Evolutionary conservation across 768 basidiomycete genomes (phyloP).

Genomic region (Suillus placidus): DNA sequence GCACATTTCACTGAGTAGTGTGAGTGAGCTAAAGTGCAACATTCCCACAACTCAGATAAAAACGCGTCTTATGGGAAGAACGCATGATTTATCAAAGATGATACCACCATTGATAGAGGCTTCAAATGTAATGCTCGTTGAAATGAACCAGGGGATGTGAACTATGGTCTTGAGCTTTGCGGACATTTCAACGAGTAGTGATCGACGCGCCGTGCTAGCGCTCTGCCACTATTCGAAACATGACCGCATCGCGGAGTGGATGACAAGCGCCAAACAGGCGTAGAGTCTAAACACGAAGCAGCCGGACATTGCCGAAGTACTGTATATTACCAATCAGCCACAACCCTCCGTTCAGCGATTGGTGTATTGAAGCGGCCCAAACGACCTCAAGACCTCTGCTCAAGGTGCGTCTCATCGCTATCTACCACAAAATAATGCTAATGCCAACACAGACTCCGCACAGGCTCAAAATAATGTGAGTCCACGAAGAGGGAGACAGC

Average conservation of each 20-base stretch:
- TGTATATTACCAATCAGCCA: constrained; percentile 36
- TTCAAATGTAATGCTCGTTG: no score
- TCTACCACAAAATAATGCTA: background rate
- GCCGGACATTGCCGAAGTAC: constrained; percentile 30
- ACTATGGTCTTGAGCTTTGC: background rate
- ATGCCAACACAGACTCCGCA: background rate
- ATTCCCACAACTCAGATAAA: no score
- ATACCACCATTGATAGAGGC: background rate
- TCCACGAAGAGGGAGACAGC: background rate
- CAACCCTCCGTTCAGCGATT: constrained; percentile 19
- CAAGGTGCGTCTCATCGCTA: constrained; percentile 13
- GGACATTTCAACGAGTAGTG: background rate
- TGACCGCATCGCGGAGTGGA: background rate
- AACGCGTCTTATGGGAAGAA: no score
- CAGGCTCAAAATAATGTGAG: constrained; percentile 12
- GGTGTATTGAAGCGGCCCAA: constrained; percentile 31
- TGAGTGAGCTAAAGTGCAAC: no score
- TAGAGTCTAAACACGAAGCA: background rate
- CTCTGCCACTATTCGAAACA: background rate
- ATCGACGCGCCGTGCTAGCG: no score
- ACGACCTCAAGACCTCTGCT: constrained; percentile 33
- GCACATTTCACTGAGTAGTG: background rate
- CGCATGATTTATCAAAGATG: background rate
- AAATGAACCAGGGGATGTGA: background rate
- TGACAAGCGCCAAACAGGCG: background rate